Evolutionary conservation across 768 basidiomycete genomes (phyloP), one percentile per base, ranked within the genome.

Genomic region (Basidioascus undulatus): DNA sequence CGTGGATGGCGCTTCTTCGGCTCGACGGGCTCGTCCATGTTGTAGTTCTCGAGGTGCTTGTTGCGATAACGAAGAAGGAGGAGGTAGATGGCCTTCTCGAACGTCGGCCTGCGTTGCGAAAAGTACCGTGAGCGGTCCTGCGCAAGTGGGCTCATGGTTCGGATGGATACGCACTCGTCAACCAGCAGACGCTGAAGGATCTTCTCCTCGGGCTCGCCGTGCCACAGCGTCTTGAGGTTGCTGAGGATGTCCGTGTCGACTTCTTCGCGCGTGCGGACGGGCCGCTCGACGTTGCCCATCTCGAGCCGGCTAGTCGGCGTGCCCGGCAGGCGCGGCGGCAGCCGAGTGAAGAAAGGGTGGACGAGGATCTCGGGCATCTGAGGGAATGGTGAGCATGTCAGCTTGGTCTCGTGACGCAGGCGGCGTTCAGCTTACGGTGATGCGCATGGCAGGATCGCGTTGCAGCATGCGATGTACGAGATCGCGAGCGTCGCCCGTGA

Each of bases 1-100:
- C 31, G 24, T 35, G 23, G 34, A 26, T 5, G 45, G n/a, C 23
- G 53, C 49, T n/a, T 56, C 53, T 23, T 47, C 53, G 19, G 27
- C 43, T 77, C 71, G 37, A 76, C 75, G 41, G 76, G 75, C 19
- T 76, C 60, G 39, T 61, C 61, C 57, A 61, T 58, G 51, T 63
- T 71, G 55, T 70, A 78, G 47, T 73, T 67, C 51, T 79, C 75
- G 32, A 81, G 55, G 41, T 74, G 72, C 48, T 67, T 70, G 37
- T 68, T 68, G 33, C 86, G 71, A 59, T 92, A 94, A 47, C 71
- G 72, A 41, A 76, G 64, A n/a, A 98, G 65, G 5, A 94, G 61
- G 53, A 80, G 74, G 58, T 98, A 98, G 36, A 96, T 79, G 0
- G 81, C 82, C 59, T 98, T 94, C 56, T 96, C 83, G 79, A 83